Conservation (phyloP, 2,329 filamentous ascomycete genomes). For the Diaporthe vexans region DNA sequence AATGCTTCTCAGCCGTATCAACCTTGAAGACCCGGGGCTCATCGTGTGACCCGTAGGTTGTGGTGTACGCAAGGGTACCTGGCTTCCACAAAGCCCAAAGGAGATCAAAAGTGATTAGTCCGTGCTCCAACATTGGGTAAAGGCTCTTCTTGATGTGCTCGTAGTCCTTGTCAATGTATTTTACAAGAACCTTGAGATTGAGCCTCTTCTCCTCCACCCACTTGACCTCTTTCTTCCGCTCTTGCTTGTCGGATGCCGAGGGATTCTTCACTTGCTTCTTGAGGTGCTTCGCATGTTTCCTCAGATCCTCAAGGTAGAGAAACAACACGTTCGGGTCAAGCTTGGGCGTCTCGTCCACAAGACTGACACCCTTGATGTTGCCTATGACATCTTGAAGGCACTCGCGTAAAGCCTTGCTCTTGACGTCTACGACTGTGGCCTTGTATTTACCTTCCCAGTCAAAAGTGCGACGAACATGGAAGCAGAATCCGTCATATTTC, state of each 20-base stretch:
- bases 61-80: slow-evolving; percentile 82
- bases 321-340: slow-evolving; percentile 81
- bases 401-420: slow-evolving; percentile 83
- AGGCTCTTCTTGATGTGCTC: slow-evolving; percentile 81
- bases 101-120: slow-evolving; percentile 89
- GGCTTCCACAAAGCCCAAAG: slow-evolving; percentile 93
- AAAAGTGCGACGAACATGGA: slow-evolving; percentile 86
- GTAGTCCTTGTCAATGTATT: slow-evolving; percentile 75
- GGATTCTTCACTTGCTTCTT: slow-evolving; percentile 65
- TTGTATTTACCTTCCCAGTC: slow-evolving; percentile 87
- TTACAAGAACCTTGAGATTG: slow-evolving; percentile 73
- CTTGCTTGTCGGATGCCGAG: slow-evolving; percentile 63
- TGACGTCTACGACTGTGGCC: slow-evolving; percentile 83
- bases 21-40: slow-evolving; percentile 88
- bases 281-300: slow-evolving; percentile 72
- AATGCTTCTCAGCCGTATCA: slow-evolving; percentile 80
- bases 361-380: slow-evolving; percentile 81
- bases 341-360: slow-evolving; percentile 84
- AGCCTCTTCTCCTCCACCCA: slow-evolving; percentile 69
- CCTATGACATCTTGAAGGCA: slow-evolving; percentile 80
- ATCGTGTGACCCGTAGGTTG: slow-evolving; percentile 81
- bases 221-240: slow-evolving; percentile 73
- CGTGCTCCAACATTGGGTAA: slow-evolving; percentile 83
- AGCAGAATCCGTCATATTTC: slow-evolving; percentile 83
- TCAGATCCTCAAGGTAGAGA: slow-evolving; percentile 83